phyloP scores from a whole-genome alignment of 805 yeast genomes.

The Torulaspora indica region DNA sequence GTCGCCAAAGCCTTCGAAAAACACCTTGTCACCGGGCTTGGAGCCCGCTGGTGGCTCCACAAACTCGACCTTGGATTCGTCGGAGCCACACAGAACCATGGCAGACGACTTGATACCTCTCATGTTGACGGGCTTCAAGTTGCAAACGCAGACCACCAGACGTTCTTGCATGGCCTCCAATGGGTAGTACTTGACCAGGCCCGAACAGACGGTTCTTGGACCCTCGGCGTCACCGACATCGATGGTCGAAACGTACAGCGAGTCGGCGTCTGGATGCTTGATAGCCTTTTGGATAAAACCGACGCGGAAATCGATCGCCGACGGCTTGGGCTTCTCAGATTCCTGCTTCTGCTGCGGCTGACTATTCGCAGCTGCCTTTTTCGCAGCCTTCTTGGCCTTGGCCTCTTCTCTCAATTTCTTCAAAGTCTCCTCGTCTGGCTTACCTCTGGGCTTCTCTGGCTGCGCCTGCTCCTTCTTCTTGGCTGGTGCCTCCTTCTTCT shows the following conservation, averaged over 20 bases:
- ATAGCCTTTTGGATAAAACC: slow-evolving; percentile 96
- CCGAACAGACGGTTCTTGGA: slow-evolving; percentile 98
- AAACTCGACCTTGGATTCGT: slow-evolving; percentile 71
- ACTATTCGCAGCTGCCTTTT: slow-evolving; percentile 54
- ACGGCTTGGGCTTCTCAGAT: slow-evolving; percentile 68
- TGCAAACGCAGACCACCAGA: slow-evolving; percentile 84
- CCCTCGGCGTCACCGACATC: slow-evolving; percentile 95
- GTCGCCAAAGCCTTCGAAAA: slow-evolving; percentile 80
- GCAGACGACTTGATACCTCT: slow-evolving; percentile 94
- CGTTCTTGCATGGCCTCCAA: slow-evolving; percentile 95
- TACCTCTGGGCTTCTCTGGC: slow-evolving; percentile 37
- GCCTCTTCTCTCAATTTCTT: slow-evolving; percentile 48
- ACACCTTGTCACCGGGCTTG: slow-evolving; percentile 92
- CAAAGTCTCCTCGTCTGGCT: slow-evolving; percentile 46
- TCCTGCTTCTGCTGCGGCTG: slow-evolving; percentile 40
- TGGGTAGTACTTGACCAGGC: slow-evolving; percentile 83
- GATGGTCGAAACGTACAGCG: slow-evolving; percentile 92
- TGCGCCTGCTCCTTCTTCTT: slow-evolving; percentile 34
- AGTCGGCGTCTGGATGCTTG: slow-evolving; percentile 97
- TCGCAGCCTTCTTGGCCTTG: slow-evolving; percentile 55
- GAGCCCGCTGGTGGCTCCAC: slow-evolving; percentile 92
- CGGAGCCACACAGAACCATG: slow-evolving; percentile 95
- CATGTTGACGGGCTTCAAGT: slow-evolving; percentile 96
- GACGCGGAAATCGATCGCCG: slow-evolving; percentile 86
- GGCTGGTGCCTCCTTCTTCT: slow-evolving; percentile 19